phyloP scores from a whole-genome alignment of 2,329 filamentous ascomycete species.

The Monilinia fructicola region DNA sequence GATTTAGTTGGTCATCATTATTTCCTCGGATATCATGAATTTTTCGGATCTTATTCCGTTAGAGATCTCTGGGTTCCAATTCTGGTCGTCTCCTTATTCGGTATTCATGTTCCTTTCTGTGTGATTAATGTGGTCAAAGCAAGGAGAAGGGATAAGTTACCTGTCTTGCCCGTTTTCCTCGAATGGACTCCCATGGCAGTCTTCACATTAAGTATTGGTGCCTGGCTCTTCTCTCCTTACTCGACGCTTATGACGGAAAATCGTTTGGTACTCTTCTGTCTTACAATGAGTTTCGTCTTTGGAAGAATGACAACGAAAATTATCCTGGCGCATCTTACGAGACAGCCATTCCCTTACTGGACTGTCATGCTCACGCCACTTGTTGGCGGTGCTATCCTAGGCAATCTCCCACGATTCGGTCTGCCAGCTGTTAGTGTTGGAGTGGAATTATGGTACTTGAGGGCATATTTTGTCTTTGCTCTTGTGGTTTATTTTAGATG shows the following conservation, averaged over 20 bases:
- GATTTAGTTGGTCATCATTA: conserved; percentile 62
- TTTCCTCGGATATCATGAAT: conserved; percentile 52
- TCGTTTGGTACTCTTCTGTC: conserved; percentile 85
- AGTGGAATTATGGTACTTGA: conserved; percentile 77
- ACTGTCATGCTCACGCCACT: conserved; percentile 87
- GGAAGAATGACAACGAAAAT: conserved; percentile 99
- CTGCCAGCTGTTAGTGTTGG: conserved; percentile 63
- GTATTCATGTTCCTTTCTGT: conserved; percentile 83
- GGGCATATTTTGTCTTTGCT: conserved; percentile 80
- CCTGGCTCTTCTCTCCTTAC: conserved; percentile 89
- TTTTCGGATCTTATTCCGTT: conserved; percentile 71
- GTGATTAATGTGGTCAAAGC: conserved; percentile 81
- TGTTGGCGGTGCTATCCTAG: conserved; percentile 77
- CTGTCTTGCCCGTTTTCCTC: conserved; percentile 78
- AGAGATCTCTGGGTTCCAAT: conserved; percentile 84
- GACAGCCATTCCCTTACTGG: conserved; percentile 95
- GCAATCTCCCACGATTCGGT: conserved; percentile 78
- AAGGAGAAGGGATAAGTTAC: conserved; percentile 67
- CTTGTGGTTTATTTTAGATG: conserved; percentile 86
- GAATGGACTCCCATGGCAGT: conserved; percentile 92
- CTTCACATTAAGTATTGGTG: conserved; percentile 70
- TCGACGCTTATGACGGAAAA: conserved; percentile 80
- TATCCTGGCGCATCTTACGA: conserved; percentile 90
- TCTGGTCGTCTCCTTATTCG: conserved; percentile 63
- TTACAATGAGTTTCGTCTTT: conserved; percentile 96